Conservation (phyloP, 495 filamentous ascomycete species). For the Penicillium egyptiacum region DNA sequence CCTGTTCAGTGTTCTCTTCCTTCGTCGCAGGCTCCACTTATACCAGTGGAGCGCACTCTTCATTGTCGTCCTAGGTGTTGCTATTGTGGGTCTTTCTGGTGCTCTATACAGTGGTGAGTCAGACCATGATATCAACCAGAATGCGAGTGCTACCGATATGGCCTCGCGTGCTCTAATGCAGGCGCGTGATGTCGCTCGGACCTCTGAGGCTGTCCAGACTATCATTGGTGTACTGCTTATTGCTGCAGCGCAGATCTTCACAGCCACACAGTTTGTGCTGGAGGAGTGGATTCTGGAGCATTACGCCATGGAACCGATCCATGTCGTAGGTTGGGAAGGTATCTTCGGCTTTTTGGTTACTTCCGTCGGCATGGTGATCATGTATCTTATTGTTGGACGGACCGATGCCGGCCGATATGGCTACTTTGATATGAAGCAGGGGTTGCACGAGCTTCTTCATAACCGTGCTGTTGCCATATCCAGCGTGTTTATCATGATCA, state of each 20-base stretch:
- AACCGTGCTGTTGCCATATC: slow-evolving; percentile 69
- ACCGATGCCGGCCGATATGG: slow-evolving; percentile 73
- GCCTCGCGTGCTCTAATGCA: slow-evolving; percentile 27
- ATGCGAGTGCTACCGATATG: slow-evolving; percentile 27
- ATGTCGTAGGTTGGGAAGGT: slow-evolving; percentile 95
- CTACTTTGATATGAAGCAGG: slow-evolving; percentile 87
- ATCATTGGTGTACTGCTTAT: slow-evolving; percentile 85
- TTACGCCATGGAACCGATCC: slow-evolving; percentile 82
- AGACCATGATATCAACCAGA: slow-evolving; percentile 42
- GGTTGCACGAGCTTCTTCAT: slow-evolving; percentile 70
- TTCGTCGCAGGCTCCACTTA: slow-evolving; percentile 69
- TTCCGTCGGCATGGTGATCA: slow-evolving; percentile 69
- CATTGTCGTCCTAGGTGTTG: slow-evolving; percentile 85
- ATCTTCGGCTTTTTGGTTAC: slow-evolving; percentile 89
- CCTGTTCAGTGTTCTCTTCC: slow-evolving; percentile 88
- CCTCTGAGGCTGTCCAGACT: slow-evolving; percentile 65
- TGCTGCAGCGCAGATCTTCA: slow-evolving; percentile 93
- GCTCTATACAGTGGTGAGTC: slow-evolving; percentile 69
- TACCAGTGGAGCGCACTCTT: slow-evolving; percentile 91
- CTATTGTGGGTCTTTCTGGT: slow-evolving; percentile 84
- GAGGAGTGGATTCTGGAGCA: slow-evolving; percentile 94
- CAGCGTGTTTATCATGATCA: slow-evolving; percentile 90
- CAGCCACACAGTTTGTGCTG: slow-evolving; percentile 90
- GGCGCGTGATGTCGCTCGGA: slow-evolving; percentile 34
- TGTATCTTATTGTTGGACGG: slow-evolving; percentile 73